Conservation (phyloP, 1,284 basidiomycete genomes). For the Ustilago xerochloae region DNA sequence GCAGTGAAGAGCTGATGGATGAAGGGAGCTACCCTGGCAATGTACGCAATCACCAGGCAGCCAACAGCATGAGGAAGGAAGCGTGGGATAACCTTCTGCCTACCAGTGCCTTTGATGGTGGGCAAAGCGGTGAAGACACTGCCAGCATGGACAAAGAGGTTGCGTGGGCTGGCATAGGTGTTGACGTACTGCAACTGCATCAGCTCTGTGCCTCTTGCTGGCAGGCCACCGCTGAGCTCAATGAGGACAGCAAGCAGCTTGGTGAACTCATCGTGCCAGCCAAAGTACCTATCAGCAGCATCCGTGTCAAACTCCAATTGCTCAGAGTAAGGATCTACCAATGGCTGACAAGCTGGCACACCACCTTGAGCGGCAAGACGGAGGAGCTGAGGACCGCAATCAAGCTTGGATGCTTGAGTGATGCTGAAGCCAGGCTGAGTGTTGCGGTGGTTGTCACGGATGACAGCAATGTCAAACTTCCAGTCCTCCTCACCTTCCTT, state of each 20-base stretch:
- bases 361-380: background rate
- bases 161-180: background rate
- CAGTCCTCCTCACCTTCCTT: background rate
- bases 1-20: background rate
- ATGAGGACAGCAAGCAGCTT: slow-evolving; percentile 1
- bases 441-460: background rate
- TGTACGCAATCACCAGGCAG: background rate
- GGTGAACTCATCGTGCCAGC: background rate
- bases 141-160: background rate
- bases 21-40: background rate
- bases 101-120: background rate
- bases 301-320: background rate
- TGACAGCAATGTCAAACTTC: background rate
- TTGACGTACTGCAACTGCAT: slow-evolving; percentile 3
- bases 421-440: background rate
- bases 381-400: background rate
- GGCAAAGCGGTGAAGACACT: background rate
- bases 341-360: background rate
- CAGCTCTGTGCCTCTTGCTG: slow-evolving; percentile 6
- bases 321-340: background rate
- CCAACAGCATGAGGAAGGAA: slow-evolving; percentile 6
- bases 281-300: background rate
- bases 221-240: background rate
- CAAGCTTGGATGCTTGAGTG: background rate
- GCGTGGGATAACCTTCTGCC: background rate